Base-by-base conservation (phyloP, 169 alveolate genomes). In the Eimeria tenella region DNA sequence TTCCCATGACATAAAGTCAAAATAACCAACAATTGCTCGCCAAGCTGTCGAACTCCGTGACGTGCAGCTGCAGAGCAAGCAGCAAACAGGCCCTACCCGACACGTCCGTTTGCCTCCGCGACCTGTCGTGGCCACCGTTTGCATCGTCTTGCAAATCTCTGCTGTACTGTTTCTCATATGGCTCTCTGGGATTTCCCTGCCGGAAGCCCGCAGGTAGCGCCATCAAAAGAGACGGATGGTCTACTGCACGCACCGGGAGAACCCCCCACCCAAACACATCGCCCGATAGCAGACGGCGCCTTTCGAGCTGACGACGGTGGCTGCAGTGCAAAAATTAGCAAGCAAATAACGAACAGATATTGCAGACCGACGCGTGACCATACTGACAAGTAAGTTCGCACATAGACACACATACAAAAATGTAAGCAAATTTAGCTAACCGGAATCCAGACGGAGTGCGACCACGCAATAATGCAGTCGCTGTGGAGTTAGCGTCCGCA, bases 161-260 rank as follows among this genome's bases (percentile, higher is more conserved):
- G 68, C 55, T 73, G 52, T 73, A 17, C 52, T 90, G 84, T 81
- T 81, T 81, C 73, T 58, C 93, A 94, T 97, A 97, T 0, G 98
- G 98, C 95, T 95, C 97, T 60, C 88, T 94, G 82, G 96, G 97
- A 93, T 96, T 96, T 49, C 97, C 97, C 60, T 96, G 97, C 65
- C 96, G 95, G 83, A 96, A 98, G 13, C 99, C 99, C 75, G 98
- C 98, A 4, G 99, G 99, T 52, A 98, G 95, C 3, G 99, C 98
- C 68, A 98, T 98, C 65, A 97, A 93, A 19, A 94, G 96, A 55
- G 97, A 95, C 21, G 98, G 98, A 79, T 94, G 97, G 73, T 98
- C 98, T 53, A 96, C 79, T 19, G 99, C 99, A 55, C 98, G 94
- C 25, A 98, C 98, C 11, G 99, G 99, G 79, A 98, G 96, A 15